Conservation (phyloP, 345 rosid genomes). For the Punica granatum region DNA sequence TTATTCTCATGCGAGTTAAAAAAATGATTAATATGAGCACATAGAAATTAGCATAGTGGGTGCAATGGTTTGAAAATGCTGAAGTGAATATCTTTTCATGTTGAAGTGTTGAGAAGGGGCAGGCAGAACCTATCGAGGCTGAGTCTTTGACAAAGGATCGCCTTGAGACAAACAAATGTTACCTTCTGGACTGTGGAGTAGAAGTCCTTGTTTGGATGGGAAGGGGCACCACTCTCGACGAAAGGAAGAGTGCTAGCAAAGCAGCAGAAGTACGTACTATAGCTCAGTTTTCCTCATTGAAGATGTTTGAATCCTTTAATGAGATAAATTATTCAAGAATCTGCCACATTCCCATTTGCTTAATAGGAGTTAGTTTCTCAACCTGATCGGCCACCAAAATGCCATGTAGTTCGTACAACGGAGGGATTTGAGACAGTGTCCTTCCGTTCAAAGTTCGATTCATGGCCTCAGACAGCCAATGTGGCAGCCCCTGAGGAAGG, state of each 20-base stretch:
- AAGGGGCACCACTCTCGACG: constrained; percentile 65
- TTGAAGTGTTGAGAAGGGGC: constrained; percentile 74
- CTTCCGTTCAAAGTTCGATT: constrained; percentile 79
- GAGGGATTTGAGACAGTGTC: constrained; percentile 95
- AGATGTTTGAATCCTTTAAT: neutral
- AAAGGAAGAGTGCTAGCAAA: constrained; percentile 75
- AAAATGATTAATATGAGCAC: too few relatives aligned
- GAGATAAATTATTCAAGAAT: neutral
- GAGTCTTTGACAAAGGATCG: constrained; percentile 71
- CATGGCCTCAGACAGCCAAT: constrained; percentile 64
- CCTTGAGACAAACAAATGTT: constrained; percentile 73
- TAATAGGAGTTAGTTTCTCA: constrained; percentile 54
- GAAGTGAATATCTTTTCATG: neutral
- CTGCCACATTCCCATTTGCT: neutral
- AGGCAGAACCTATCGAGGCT: constrained; percentile 54
- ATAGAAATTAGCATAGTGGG: too few relatives aligned
- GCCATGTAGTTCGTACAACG: constrained; percentile 66
- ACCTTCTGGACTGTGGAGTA: constrained; percentile 69
- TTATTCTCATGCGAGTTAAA: too few relatives aligned
- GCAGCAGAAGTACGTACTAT: constrained; percentile 51
- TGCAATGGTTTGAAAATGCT: neutral
- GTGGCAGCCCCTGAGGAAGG: constrained; percentile 77
- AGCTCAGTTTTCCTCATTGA: neutral
- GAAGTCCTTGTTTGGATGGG: constrained; percentile 98
- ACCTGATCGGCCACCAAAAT: constrained; percentile 45